Base-by-base conservation (phyloP, 2,329 filamentous ascomycete species). In the Aplosporella prunicola region DNA sequence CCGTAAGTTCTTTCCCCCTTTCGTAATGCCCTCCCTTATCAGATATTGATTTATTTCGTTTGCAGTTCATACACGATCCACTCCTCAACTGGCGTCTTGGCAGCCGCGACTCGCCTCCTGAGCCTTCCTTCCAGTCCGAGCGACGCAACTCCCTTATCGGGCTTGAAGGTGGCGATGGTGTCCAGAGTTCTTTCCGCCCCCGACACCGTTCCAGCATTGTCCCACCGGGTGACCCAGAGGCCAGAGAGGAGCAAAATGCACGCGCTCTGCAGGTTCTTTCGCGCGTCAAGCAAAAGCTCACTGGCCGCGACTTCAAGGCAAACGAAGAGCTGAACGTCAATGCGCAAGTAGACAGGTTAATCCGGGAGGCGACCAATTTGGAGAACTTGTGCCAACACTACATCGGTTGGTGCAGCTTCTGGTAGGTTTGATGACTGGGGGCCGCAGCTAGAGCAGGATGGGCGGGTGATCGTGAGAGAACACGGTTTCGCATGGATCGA, bases 381-480 rank as follows among this genome's bases (percentile, higher is more conserved):
- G 91, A 96, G 72, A 96, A 96, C 59, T 68, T 98, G 44, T 98
- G 91, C 58, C 91, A 96, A 69, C 91, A 96, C 67, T 98, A 95
- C 60, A 94, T 96, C 51, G 91, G 91, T 46, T 96, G 89, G 89
- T 96, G 89, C 64, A 93, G 85, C 63, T 96, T 95, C 72, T 96
- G 89, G 89, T 96, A 38, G 31, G n/a, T n/a, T n/a, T n/a, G n/a
- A n/a, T n/a, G n/a, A n/a, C n/a, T n/a, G n/a, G n/a, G n/a, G n/a
- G n/a, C n/a, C n/a, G n/a, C n/a, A n/a, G n/a, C n/a, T n/a, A n/a
- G n/a, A n/a, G n/a, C n/a, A n/a, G n/a, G n/a, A n/a, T n/a, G n/a
- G n/a, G n/a, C n/a, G n/a, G n/a, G n/a, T n/a, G n/a, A n/a, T n/a
- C n/a, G n/a, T n/a, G n/a, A n/a, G n/a, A n/a, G n/a, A n/a, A n/a